Percentiles rank a stretch among this genome's conserved stretches.
Conservation (phyloP, 2,329 filamentous ascomycete genomes). For the Paraphaeosphaeria sporulosa region DNA sequence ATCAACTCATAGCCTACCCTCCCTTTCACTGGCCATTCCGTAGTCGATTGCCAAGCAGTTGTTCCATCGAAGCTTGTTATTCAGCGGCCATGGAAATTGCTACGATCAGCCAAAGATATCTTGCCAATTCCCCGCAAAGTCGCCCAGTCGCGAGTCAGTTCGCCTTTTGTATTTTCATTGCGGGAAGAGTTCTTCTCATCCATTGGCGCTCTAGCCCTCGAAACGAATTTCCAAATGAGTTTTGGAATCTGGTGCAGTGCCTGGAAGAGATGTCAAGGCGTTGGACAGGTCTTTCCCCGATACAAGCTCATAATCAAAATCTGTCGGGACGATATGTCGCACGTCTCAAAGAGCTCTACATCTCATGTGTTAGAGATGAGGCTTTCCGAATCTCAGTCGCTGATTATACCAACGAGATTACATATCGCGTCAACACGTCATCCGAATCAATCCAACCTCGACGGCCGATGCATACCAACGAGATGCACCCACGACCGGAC, state of each 20-base stretch:
- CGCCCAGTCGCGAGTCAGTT: conserved; percentile 25
- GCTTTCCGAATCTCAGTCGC: conserved; percentile 21
- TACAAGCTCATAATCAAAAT: not conserved
- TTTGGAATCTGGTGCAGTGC: conserved; percentile 27
- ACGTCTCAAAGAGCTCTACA: conserved; percentile 22
- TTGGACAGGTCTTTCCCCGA: conserved; percentile 16
- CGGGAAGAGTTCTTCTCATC: conserved; percentile 25
- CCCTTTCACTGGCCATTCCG: conserved; percentile 23
- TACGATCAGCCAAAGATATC: conserved; percentile 29
- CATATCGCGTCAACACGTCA: not conserved
- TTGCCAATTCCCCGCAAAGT: conserved; percentile 20
- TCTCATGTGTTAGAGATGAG: conserved; percentile 14
- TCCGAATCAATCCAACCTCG: not conserved
- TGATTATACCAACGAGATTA: conserved; percentile 23
- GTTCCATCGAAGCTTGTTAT: conserved; percentile 26
- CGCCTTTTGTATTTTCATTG: conserved; percentile 30
- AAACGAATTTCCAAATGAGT: conserved; percentile 21
- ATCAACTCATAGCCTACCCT: conserved; percentile 28
- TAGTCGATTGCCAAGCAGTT: conserved; percentile 23
- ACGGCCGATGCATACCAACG: not conserved
- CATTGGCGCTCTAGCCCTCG: conserved; percentile 24
- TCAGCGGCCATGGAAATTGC: conserved; percentile 26
- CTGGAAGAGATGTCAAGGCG: conserved; percentile 27
- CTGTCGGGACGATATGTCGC: conserved; percentile 21
- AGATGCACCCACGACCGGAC: too few relatives aligned